These are phyloP conservation scores for Postia placenta DNA, from an alignment of 768 basidiomycete genomes.

Conservation along the genomic window DNA sequence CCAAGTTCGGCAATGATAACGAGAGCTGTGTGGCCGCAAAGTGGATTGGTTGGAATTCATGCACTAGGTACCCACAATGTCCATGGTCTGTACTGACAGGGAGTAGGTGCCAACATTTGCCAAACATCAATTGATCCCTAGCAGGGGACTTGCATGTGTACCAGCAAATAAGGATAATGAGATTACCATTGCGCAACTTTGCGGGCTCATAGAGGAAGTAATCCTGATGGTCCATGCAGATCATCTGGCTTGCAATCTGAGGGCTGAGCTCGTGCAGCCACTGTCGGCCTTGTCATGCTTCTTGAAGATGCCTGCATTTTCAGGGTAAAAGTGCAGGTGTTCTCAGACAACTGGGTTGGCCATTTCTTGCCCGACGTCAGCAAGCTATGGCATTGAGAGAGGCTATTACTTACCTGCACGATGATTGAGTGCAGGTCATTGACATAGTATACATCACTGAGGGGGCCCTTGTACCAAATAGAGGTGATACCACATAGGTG, in stretches of 20 bases:
- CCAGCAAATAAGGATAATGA: not conserved
- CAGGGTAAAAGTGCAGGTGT: conserved; percentile 3
- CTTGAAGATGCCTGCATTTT: not conserved
- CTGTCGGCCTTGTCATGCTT: not conserved
- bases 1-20: not conserved
- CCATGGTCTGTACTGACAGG: not conserved
- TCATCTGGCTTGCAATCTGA: too few species aligned
- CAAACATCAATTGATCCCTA: not conserved
- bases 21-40: not conserved
- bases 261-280: conserved; percentile 5
- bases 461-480: too few species aligned
- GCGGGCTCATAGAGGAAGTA: conserved; percentile 3
- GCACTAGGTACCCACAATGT: not conserved
- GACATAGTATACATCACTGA: too few species aligned
- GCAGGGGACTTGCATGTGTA: not conserved
- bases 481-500: too few species aligned
- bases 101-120: not conserved
- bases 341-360: conserved; percentile 6
- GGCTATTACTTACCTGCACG: too few species aligned
- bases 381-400: too few species aligned
- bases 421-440: too few species aligned
- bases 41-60: not conserved
- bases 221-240: not conserved
- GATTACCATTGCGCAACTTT: not conserved
- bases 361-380: too few species aligned